phyloP scores from a whole-genome alignment of 2,329 filamentous ascomycete species.

The Hypomyces perniciosus region DNA sequence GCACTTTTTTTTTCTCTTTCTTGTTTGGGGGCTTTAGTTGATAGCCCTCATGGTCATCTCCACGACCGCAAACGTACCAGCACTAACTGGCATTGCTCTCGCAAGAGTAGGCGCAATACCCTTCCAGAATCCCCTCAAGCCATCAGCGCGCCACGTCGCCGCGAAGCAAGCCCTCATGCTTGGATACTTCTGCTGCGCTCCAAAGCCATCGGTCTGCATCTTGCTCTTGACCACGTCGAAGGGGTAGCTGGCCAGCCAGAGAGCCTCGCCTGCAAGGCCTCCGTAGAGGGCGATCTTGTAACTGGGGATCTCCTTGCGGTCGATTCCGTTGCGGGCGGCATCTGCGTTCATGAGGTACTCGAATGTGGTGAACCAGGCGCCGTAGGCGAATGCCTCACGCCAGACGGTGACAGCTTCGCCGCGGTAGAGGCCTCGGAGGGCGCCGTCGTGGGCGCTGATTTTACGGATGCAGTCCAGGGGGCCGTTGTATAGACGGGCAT shows the following conservation, averaged over 20 bases:
- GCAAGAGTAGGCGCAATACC: conserved; percentile 84
- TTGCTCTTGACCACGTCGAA: conserved; percentile 98
- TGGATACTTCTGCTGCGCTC: conserved; percentile 61
- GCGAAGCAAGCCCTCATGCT: conserved; percentile 86
- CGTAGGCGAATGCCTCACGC: conserved; percentile 91
- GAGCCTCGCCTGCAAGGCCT: conserved; percentile 83
- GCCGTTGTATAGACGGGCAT: conserved; percentile 69
- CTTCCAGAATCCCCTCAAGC: conserved; percentile 84
- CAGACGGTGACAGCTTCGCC: conserved; percentile 79
- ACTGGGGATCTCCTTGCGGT: conserved; percentile 70
- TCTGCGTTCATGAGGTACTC: conserved; percentile 96
- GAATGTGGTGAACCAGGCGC: conserved; percentile 89
- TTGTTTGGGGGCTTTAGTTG: conserved; percentile 28
- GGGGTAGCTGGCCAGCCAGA: conserved; percentile 92
- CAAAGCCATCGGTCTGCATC: conserved; percentile 97
- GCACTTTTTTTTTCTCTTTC: neutral
- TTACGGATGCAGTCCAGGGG: conserved; percentile 89
- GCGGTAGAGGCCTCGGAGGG: conserved; percentile 73
- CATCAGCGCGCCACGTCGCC: conserved; percentile 73
- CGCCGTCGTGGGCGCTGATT: conserved; percentile 58
- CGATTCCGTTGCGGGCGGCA: conserved; percentile 67
- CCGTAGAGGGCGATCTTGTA: conserved; percentile 90
- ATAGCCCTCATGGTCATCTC: conserved; percentile 61
- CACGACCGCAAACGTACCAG: conserved; percentile 90
- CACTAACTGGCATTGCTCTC: conserved; percentile 94